Evolutionary conservation across 257 asterid species (phyloP).

Genomic region (Penstemon eatonii): DNA sequence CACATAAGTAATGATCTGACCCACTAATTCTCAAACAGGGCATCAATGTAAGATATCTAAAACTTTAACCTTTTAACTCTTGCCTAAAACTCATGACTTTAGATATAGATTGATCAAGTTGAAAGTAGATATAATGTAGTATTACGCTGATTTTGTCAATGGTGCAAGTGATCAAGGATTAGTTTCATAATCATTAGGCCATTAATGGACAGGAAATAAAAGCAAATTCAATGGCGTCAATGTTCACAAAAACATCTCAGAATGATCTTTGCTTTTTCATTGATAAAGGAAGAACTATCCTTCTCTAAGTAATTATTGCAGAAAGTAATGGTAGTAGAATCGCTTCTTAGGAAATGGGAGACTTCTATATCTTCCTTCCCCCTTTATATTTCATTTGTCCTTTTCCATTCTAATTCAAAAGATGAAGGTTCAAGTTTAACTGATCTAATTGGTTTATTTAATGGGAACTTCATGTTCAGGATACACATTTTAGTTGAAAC

Average conservation of each 20-base stretch:
- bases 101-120: not conserved
- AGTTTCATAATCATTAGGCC: conserved; percentile 13
- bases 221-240: not conserved
- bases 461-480: not conserved
- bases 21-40: no score
- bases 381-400: not conserved
- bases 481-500: not conserved
- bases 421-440: not conserved
- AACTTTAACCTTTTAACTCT: no score
- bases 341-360: not conserved
- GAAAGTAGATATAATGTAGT: not conserved
- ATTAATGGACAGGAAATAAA: not conserved
- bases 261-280: not conserved
- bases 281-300: not conserved
- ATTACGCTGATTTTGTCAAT: not conserved
- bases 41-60: no score
- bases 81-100: not conserved
- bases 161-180: conserved; percentile 12
- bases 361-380: not conserved
- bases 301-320: conserved; percentile 5
- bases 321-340: not conserved
- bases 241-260: not conserved
- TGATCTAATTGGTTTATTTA: not conserved
- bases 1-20: no score
- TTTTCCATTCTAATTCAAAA: not conserved